These are phyloP conservation scores for Platanthera zijinensis DNA, from an alignment of 106 monocot genomes.

Conservation along the genomic window DNA sequence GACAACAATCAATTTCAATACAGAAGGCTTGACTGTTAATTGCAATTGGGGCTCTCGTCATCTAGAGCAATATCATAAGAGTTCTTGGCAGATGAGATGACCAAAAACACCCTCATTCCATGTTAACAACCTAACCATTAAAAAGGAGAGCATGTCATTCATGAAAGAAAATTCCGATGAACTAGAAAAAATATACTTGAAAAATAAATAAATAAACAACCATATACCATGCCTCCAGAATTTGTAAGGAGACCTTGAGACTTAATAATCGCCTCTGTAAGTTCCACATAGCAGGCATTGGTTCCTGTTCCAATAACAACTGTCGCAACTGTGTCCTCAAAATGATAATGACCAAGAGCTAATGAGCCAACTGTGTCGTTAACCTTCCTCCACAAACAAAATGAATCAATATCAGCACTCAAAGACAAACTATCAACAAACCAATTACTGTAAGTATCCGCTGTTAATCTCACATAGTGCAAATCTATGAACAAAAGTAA, in stretches of 20 bases:
- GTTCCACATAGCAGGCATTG: slow-evolving; percentile 72
- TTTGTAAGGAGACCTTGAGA: slow-evolving; percentile 22
- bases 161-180: background rate
- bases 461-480: background rate
- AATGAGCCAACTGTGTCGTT: slow-evolving; percentile 75
- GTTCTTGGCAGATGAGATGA: slow-evolving; percentile 93
- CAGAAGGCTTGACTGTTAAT: slow-evolving; percentile 60
- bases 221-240: slow-evolving; percentile 27
- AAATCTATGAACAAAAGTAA: background rate
- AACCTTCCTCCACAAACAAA: slow-evolving; percentile 28
- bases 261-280: slow-evolving; percentile 57
- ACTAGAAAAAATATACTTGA: background rate
- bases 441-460: background rate
- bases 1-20: background rate
- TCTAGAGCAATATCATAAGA: slow-evolving; percentile 74
- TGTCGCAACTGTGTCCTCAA: slow-evolving; percentile 65
- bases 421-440: background rate
- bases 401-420: background rate
- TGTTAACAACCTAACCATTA: slow-evolving; percentile 73
- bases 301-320: slow-evolving; percentile 70
- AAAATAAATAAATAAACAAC: background rate
- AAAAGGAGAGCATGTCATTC: background rate
- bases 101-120: slow-evolving; percentile 99
- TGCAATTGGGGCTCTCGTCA: slow-evolving; percentile 70
- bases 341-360: slow-evolving; percentile 64